Evolutionary conservation across 2,329 filamentous ascomycete genomes (phyloP).

Genomic region (Colletotrichum costaricense): DNA sequence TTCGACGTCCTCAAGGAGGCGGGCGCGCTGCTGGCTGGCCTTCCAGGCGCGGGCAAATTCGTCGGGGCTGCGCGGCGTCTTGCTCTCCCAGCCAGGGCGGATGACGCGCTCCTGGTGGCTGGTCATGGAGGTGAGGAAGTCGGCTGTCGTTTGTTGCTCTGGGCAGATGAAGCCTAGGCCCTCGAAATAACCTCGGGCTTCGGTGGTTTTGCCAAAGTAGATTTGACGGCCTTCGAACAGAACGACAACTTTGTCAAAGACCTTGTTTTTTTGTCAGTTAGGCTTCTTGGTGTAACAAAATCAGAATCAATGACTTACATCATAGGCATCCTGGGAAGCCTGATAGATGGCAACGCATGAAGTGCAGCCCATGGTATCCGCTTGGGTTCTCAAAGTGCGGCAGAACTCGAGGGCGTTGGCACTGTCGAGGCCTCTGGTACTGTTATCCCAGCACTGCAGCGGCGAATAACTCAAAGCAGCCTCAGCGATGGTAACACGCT

Average conservation of each 20-base stretch:
- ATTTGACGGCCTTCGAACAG: slow-evolving; percentile 75
- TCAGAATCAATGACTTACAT: slow-evolving; percentile 42
- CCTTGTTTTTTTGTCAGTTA: slow-evolving; percentile 26
- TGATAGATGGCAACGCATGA: slow-evolving; percentile 64
- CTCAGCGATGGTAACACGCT: slow-evolving; percentile 50
- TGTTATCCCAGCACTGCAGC: slow-evolving; percentile 54
- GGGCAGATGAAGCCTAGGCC: slow-evolving; percentile 71
- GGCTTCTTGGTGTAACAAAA: background rate
- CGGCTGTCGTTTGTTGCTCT: slow-evolving; percentile 72
- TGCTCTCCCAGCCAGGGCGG: slow-evolving; percentile 41
- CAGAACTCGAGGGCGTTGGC: slow-evolving; percentile 37
- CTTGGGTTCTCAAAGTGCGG: slow-evolving; percentile 40
- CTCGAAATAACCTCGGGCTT: slow-evolving; percentile 74
- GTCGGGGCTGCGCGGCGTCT: slow-evolving; percentile 45
- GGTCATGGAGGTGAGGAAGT: slow-evolving; percentile 75
- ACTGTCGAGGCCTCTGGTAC: slow-evolving; percentile 58
- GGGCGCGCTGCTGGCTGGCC: slow-evolving; percentile 41
- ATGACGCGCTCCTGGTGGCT: slow-evolving; percentile 42
- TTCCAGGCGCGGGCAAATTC: slow-evolving; percentile 44
- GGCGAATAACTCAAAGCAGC: slow-evolving; percentile 43
- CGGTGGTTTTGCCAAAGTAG: slow-evolving; percentile 71
- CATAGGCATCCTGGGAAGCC: slow-evolving; percentile 69
- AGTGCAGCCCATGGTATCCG: slow-evolving; percentile 41
- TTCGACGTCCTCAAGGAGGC: slow-evolving; percentile 44
- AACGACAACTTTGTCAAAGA: slow-evolving; percentile 76